These are phyloP conservation scores for Ganoderma meredithae DNA, from an alignment of 1,284 basidiomycete species.

Conservation along the genomic window DNA sequence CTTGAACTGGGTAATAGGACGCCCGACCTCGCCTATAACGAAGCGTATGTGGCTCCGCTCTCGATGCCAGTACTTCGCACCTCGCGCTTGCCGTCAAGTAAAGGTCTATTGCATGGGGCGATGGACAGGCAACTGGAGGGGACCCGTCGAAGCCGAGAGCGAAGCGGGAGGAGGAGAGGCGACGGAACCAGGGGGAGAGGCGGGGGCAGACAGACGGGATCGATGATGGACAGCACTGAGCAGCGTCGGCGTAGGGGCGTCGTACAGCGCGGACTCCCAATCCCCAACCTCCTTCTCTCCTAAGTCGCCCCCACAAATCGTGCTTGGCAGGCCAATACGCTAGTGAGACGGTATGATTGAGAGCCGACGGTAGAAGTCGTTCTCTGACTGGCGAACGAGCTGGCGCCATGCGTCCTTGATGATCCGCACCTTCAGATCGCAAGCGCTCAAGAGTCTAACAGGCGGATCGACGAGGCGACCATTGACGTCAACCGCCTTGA, in stretches of 20 bases:
- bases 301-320: constrained; percentile 18
- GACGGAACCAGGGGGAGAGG: not conserved
- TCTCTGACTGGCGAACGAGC: constrained; percentile 12
- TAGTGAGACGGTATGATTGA: constrained; percentile 3
- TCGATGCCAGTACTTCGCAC: not conserved
- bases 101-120: constrained; percentile 21
- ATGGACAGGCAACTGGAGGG: not conserved
- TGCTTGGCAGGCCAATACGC: constrained; percentile 5
- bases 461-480: not conserved
- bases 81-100: constrained; percentile 7
- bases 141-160: not conserved
- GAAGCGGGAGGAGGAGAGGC: not conserved
- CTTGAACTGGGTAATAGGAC: constrained; percentile 18
- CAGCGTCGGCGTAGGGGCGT: not conserved
- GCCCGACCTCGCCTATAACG: constrained; percentile 25
- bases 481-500: constrained; percentile 22
- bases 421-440: constrained; percentile 4
- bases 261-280: constrained; percentile 6
- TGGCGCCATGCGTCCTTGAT: constrained; percentile 33
- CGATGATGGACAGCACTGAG: not conserved
- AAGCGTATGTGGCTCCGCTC: constrained; percentile 32
- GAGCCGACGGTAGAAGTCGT: constrained; percentile 19
- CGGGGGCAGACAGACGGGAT: not conserved
- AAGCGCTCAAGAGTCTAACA: too few species aligned
- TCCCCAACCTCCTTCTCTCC: constrained; percentile 15